Evolutionary conservation across 2,329 filamentous ascomycete genomes (phyloP).

Genomic region (Fusarium sp.): DNA sequence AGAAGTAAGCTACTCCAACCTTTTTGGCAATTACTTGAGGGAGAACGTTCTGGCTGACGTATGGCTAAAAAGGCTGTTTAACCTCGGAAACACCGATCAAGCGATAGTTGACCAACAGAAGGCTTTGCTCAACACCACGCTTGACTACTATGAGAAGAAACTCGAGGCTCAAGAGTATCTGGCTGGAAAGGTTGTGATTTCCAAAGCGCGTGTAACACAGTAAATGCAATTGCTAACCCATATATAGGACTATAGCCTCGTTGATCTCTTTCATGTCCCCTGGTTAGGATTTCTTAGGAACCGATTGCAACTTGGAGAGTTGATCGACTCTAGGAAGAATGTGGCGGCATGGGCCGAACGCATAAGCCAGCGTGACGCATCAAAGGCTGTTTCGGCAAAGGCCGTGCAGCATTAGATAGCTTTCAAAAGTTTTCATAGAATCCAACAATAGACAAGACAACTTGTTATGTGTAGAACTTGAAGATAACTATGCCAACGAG

Average conservation of each 20-base stretch:
- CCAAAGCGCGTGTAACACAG: too few species aligned
- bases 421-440: neutral
- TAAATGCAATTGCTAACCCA: neutral
- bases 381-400: neutral
- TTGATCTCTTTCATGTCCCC: neutral
- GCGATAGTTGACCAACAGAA: neutral
- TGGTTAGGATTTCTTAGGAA: neutral
- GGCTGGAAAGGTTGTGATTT: neutral
- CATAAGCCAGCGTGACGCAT: neutral
- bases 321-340: neutral
- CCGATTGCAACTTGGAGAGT: neutral
- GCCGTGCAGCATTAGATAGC: neutral
- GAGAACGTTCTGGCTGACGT: too few species aligned
- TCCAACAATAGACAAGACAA: neutral
- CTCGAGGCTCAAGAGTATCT: neutral
- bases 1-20: neutral
- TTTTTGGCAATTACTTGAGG: too few species aligned
- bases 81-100: neutral
- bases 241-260: neutral
- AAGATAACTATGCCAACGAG: neutral
- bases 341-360: neutral
- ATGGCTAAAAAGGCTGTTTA: neutral
- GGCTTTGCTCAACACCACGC: neutral
- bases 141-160: neutral
- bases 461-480: fast-evolving